These are phyloP conservation scores for Silybum marianum DNA, from an alignment of 129 eudicot genomes.

Conservation along the genomic window DNA sequence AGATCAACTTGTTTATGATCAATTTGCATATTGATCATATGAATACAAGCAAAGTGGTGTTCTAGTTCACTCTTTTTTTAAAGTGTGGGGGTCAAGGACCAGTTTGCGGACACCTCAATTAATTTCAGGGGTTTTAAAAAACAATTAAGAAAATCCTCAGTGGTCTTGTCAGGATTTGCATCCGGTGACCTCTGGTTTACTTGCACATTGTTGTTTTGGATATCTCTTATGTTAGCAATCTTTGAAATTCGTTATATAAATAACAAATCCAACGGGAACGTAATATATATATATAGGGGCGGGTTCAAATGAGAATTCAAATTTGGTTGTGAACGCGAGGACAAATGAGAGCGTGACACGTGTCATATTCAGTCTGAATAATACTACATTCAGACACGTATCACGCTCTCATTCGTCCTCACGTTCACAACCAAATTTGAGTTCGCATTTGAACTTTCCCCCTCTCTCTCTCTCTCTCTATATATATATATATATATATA, in stretches of 20 bases:
- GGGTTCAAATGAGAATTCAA: no score
- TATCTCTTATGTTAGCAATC: background rate
- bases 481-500: no score
- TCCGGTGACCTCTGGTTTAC: background rate
- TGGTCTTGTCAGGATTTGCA: background rate
- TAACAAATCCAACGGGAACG: background rate
- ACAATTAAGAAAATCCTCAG: background rate
- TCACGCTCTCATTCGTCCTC: no score
- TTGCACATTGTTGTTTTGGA: background rate
- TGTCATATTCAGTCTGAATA: no score
- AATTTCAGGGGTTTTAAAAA: no score
- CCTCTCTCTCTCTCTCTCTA: no score
- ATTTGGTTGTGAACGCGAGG: no score
- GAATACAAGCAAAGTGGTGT: conserved; percentile 17
- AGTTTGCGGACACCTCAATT: background rate
- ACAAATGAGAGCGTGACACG: no score
- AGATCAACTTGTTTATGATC: conserved; percentile 24
- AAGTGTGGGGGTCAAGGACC: background rate
- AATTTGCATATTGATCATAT: conserved; percentile 16
- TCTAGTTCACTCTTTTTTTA: background rate
- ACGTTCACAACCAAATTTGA: no score
- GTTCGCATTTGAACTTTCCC: no score
- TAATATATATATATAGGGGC: no score
- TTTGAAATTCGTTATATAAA: background rate
- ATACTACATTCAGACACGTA: no score